Evolutionary conservation across 1,284 basidiomycete genomes (phyloP).

Genomic region (Crepidotus sp.): DNA sequence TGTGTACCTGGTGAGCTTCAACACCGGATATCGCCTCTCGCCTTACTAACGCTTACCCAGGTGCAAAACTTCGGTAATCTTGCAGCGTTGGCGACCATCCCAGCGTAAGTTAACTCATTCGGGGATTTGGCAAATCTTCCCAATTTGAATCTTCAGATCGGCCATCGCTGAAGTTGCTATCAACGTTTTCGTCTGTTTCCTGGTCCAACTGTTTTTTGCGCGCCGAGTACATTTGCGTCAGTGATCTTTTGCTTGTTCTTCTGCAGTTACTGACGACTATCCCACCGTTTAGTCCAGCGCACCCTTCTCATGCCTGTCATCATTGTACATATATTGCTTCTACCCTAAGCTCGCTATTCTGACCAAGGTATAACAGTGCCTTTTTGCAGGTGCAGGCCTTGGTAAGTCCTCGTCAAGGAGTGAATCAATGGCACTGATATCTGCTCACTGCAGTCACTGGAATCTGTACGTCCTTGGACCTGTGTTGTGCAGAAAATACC

Average conservation of each 20-base stretch:
- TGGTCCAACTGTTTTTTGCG: slow-evolving; percentile 6
- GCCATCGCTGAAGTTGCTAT: background rate
- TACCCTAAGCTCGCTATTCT: background rate
- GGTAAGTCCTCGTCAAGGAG: background rate
- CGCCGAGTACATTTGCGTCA: slow-evolving; percentile 4
- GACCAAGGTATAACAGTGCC: background rate
- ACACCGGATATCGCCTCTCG: background rate
- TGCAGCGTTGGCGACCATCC: background rate
- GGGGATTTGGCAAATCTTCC: background rate
- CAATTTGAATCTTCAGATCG: background rate
- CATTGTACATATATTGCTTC: background rate
- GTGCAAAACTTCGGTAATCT: slow-evolving; percentile 3
- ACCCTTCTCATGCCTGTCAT: background rate
- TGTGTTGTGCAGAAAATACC: no score
- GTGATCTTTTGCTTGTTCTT: background rate
- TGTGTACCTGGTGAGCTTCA: slow-evolving; percentile 2
- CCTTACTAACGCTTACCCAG: background rate
- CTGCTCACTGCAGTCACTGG: background rate
- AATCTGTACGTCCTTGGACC: slow-evolving; percentile 2
- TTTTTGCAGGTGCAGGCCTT: slow-evolving; percentile 1
- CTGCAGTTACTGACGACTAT: background rate
- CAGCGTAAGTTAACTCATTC: background rate
- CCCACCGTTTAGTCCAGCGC: background rate
- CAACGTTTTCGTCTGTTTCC: background rate
- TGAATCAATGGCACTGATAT: background rate